Evolutionary conservation across 495 filamentous ascomycete genomes (phyloP), one percentile per base, ranked within the genome.

Genomic region (Penicillium tannophilum): DNA sequence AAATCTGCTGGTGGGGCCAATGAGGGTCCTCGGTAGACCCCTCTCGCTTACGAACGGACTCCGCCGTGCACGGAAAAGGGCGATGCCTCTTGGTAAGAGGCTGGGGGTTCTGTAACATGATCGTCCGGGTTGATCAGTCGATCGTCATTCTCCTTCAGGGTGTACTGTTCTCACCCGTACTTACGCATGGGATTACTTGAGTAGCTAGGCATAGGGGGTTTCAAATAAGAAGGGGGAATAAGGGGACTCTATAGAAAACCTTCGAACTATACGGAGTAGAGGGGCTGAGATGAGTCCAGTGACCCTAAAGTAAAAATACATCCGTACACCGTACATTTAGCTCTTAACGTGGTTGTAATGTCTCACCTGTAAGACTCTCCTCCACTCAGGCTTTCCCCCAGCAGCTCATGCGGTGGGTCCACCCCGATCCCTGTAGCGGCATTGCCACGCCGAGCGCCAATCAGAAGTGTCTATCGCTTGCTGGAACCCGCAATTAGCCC

Each of bases 331-430:
- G 10, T 36, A 36, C 10, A 4, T 1, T 28, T 28, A 36, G 33
- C 12, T 36, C 10, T 12, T 36, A 36, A 36, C 33, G 33, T 36
- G 49, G 28, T n/a, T 20, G 14, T 20, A 42, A 26, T 35, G 20
- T 53, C 43, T 62, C 60, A 56, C 41, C 12, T 28, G 28, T 28
- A 28, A 28, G 28, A 28, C 4, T 36, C 12, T 12, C 33, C 33
- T 36, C 33, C 33, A 11, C 33, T 36, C 28, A 28, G 28, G 33
- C 14, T 41, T 1, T 63, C 52, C 60, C 56, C 60, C 59, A 60
- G 63, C 56, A 60, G 63, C 63, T 65, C 63, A 43, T 60, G 43
- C 31, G 48, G 42, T 52, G 45, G 30, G 35, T 26, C 43, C 35
- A 52, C 33, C 26, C 30, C 39, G 30, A 30, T 31, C 47, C 47